A percentile compares a stretch with the other conserved stretches of the same genome.
These are phyloP conservation scores for Dryas drummondii DNA, from an alignment of 306 rosid genomes.

Conservation along the genomic window DNA sequence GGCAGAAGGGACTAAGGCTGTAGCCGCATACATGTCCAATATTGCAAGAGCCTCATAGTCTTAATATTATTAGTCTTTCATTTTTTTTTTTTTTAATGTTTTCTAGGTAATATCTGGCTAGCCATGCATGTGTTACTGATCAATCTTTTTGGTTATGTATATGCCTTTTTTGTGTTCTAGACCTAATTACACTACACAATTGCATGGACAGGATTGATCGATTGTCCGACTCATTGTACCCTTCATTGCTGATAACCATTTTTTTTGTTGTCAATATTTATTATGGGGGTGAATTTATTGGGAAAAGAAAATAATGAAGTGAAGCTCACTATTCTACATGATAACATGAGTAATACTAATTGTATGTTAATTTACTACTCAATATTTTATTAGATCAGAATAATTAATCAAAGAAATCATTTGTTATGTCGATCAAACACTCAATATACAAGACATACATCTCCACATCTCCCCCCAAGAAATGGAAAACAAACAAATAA, in stretches of 20 bases:
- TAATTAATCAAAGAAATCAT: conserved; percentile 14
- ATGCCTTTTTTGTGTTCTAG: not conserved
- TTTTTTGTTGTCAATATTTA: no score
- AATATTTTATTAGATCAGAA: conserved; percentile 27
- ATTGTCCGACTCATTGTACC: no score
- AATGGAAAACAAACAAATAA: not conserved
- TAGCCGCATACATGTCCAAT: conserved; percentile 31
- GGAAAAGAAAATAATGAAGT: no score
- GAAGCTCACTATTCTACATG: no score
- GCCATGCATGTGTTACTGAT: not conserved
- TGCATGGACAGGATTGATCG: no score
- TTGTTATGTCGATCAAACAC: conserved; percentile 14
- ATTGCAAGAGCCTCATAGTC: not conserved
- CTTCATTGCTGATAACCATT: no score
- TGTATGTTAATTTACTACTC: not conserved
- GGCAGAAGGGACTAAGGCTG: conserved; percentile 70
- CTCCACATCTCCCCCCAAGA: not conserved
- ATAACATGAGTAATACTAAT: not conserved
- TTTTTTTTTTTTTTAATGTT: not conserved
- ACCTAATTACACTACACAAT: no score
- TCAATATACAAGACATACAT: conserved; percentile 7
- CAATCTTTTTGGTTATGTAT: not conserved
- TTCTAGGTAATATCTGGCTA: no score
- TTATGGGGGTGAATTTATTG: no score
- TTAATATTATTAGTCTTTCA: not conserved